A percentile compares a stretch with the other conserved stretches of the same genome.
These are phyloP conservation scores for Amyloporia xantha DNA, from an alignment of 768 basidiomycete genomes.

Conservation along the genomic window DNA sequence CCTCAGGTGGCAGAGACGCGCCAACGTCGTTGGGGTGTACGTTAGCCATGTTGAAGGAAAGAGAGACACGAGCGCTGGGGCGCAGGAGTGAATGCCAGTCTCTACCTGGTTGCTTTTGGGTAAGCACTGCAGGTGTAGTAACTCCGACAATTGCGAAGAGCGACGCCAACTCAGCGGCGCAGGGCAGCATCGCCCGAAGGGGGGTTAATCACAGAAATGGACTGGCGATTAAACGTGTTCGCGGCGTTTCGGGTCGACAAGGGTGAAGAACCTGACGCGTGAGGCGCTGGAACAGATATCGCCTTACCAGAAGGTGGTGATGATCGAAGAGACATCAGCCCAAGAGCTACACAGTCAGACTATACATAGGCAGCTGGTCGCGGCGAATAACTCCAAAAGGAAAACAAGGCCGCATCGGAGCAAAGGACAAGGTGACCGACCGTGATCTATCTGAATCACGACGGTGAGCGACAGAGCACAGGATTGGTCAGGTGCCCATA, in stretches of 20 bases:
- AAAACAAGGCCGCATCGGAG: neutral
- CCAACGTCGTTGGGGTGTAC: constrained; percentile 7
- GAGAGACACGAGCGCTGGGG: constrained; percentile 1
- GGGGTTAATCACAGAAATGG: neutral
- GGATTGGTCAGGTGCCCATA: neutral
- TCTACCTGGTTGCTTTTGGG: constrained; percentile 11
- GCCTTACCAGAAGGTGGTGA: neutral
- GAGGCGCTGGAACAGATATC: neutral
- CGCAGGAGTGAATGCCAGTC: constrained; percentile 6
- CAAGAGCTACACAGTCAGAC: neutral
- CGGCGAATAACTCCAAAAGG: neutral
- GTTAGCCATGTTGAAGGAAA: constrained; percentile 10
- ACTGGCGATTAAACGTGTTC: neutral
- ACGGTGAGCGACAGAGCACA: neutral
- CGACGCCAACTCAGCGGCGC: constrained; percentile 20
- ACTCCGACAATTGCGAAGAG: constrained; percentile 18
- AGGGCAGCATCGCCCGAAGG: constrained; percentile 1
- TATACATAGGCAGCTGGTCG: neutral
- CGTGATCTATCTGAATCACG: neutral
- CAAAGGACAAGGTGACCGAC: neutral
- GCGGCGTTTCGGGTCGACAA: constrained; percentile 9
- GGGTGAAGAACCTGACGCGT: neutral
- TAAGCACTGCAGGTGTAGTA: constrained; percentile 9
- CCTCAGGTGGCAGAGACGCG: constrained; percentile 23
- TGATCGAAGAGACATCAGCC: neutral